Base-by-base conservation (phyloP, 441 rosid species). In the Arabidopsis lyrata region DNA sequence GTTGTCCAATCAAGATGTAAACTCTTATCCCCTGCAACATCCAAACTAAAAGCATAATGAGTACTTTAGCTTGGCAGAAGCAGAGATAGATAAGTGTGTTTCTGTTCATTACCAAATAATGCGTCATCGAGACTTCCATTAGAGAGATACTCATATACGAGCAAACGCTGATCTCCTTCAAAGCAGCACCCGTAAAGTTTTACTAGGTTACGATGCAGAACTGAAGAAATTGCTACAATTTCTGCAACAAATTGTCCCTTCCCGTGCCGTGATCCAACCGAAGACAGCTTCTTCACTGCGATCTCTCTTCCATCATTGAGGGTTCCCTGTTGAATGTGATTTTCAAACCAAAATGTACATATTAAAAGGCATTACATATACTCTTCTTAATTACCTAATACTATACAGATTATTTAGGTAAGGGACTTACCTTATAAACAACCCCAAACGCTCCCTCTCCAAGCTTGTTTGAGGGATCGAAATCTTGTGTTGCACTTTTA, bases 401-500 rank as follows among this genome's bases (percentile, higher is more conserved):
- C 38, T 14, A 55, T 54, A 77, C 42, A 53, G 39, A 22, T 24
- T 18, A 29, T 45, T 29, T 47, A 6, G 24, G 7, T 38, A 16
- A 9, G 15, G 11, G 18, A 34, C 44, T 56, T 57, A 74, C 81
- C 78, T 64, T 78, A 52, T 69, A 89, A 34, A 91, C 91, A n/a
- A 85, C 80, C 49, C 97, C 89, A 68, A 81, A 91, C 36, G 93
- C 97, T 44, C 95, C 95, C 77, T 91, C 95, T 56, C 97, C 95
- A 41, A 87, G 88, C 82, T 85, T 87, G 70, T 86, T 86, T 68
- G 81, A 67, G 44, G 80, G 75, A 70, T 75, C 77, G 50, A 90
- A 88, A 68, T 86, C 93, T 54, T 87, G 77, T 13, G 93, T 86
- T 31, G 92, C 92, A 72, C 74, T 64, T 81, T 68, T 91, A 65